phyloP scores from a whole-genome alignment of 768 basidiomycete genomes.

The Daedaleopsis nitida region DNA sequence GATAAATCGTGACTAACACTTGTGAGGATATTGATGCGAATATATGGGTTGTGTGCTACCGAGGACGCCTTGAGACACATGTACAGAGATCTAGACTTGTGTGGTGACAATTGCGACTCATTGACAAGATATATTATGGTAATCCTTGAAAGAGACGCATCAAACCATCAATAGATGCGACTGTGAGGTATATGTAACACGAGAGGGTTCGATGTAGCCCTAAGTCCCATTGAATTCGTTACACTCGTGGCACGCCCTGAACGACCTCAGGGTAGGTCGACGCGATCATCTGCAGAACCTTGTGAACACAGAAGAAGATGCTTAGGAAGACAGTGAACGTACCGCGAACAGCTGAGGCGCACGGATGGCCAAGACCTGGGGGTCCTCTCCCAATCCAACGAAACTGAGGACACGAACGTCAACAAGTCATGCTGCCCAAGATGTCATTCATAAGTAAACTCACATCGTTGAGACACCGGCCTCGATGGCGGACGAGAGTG shows the following conservation, averaged over 20 bases:
- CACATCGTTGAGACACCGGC: constrained; percentile 89
- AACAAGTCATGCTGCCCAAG: neutral
- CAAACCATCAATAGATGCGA: no score
- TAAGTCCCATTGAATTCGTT: neutral
- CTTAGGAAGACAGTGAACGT: constrained; percentile 23
- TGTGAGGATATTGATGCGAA: no score
- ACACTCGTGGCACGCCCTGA: constrained; percentile 51
- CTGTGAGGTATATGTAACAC: no score
- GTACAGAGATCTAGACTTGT: no score
- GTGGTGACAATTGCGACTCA: no score
- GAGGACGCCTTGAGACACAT: no score
- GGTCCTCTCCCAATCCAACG: constrained; percentile 85
- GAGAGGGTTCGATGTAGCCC: no score
- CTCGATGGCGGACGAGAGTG: constrained; percentile 73
- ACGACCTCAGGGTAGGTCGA: constrained; percentile 68
- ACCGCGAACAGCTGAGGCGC: constrained; percentile 72
- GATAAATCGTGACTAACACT: no score
- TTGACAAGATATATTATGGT: no score
- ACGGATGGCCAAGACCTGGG: constrained; percentile 70
- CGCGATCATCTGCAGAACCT: constrained; percentile 47
- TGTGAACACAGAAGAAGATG: neutral
- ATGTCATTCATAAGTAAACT: constrained; percentile 19
- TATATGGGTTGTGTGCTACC: no score
- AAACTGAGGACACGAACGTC: constrained; percentile 48
- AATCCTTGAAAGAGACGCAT: no score